These are phyloP conservation scores for Candida argentea DNA, from an alignment of 805 yeast species.

Conservation along the genomic window DNA sequence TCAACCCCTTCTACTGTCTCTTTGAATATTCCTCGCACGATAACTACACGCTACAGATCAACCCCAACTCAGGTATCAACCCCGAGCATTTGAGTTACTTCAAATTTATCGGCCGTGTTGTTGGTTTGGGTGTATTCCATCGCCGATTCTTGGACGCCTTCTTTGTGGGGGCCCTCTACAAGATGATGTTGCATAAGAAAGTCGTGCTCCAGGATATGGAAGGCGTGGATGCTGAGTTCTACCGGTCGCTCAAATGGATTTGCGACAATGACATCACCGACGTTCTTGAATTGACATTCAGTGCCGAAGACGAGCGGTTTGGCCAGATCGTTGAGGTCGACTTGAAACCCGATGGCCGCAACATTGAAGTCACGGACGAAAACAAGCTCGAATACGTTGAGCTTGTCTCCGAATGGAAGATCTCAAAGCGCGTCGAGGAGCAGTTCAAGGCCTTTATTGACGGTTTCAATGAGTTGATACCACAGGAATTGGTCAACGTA, in stretches of 20 bases:
- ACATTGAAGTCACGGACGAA: slow-evolving; percentile 88
- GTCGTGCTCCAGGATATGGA: slow-evolving; percentile 96
- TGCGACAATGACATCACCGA: slow-evolving; percentile 84
- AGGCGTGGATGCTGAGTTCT: slow-evolving; percentile 96
- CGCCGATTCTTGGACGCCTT: slow-evolving; percentile 96
- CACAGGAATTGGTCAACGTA: slow-evolving; percentile 92
- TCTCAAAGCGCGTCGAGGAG: slow-evolving; percentile 84
- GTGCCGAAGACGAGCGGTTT: slow-evolving; percentile 85
- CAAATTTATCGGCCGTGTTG: slow-evolving; percentile 97
- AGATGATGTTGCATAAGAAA: slow-evolving; percentile 93
- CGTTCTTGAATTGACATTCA: slow-evolving; percentile 78
- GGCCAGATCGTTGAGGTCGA: slow-evolving; percentile 89
- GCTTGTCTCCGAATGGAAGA: slow-evolving; percentile 91
- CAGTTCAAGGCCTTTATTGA: slow-evolving; percentile 95
- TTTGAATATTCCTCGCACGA: slow-evolving; percentile 98
- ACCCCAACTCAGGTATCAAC: slow-evolving; percentile 93
- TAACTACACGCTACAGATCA: slow-evolving; percentile 94
- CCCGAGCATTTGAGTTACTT: slow-evolving; percentile 97
- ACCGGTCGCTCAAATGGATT: slow-evolving; percentile 91
- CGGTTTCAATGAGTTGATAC: slow-evolving; percentile 95
- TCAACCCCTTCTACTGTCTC: slow-evolving; percentile 93
- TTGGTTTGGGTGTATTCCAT: slow-evolving; percentile 97
- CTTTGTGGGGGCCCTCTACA: slow-evolving; percentile 95
- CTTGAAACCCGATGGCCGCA: slow-evolving; percentile 77
- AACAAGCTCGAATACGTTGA: slow-evolving; percentile 94